These are phyloP conservation scores for Gnomoniopsis sp. DNA, from an alignment of 2,329 filamentous ascomycete genomes.

Conservation along the genomic window DNA sequence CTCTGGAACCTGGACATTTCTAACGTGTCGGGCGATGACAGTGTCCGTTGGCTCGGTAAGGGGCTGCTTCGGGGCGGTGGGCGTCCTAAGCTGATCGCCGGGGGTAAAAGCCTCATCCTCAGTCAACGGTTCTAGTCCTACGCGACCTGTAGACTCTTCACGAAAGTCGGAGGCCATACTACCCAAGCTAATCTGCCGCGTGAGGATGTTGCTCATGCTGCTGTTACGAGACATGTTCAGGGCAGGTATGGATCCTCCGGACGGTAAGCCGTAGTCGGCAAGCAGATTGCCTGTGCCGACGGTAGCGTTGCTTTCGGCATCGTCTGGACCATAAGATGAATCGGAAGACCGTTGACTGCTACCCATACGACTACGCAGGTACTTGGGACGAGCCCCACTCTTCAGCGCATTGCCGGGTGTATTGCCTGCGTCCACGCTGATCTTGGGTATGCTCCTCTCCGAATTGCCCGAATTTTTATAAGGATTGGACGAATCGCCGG, in stretches of 20 bases:
- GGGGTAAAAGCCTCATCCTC: slow-evolving; percentile 42
- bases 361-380: slow-evolving; percentile 53
- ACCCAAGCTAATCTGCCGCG: slow-evolving; percentile 78
- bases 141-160: slow-evolving; percentile 47
- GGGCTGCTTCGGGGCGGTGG: slow-evolving; percentile 56
- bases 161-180: slow-evolving; percentile 78
- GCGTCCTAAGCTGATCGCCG: slow-evolving; percentile 61
- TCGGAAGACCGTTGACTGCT: slow-evolving; percentile 61
- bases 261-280: slow-evolving; percentile 78
- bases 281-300: slow-evolving; percentile 47
- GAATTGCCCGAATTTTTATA: slow-evolving; percentile 31
- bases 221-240: slow-evolving; percentile 42
- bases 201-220: slow-evolving; percentile 54
- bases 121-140: slow-evolving; percentile 38
- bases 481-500: slow-evolving; percentile 24
- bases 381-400: slow-evolving; percentile 49
- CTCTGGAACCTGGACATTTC: slow-evolving; percentile 86
- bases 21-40: slow-evolving; percentile 80
- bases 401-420: slow-evolving; percentile 46
- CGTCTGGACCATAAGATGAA: slow-evolving; percentile 58
- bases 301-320: slow-evolving; percentile 70
- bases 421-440: slow-evolving; percentile 40
- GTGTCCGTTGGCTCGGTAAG: slow-evolving; percentile 76
- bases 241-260: slow-evolving; percentile 68
- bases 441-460: slow-evolving; percentile 29